phyloP scores from a whole-genome alignment of 2,329 filamentous ascomycete genomes.

The Phoma herbarum region DNA sequence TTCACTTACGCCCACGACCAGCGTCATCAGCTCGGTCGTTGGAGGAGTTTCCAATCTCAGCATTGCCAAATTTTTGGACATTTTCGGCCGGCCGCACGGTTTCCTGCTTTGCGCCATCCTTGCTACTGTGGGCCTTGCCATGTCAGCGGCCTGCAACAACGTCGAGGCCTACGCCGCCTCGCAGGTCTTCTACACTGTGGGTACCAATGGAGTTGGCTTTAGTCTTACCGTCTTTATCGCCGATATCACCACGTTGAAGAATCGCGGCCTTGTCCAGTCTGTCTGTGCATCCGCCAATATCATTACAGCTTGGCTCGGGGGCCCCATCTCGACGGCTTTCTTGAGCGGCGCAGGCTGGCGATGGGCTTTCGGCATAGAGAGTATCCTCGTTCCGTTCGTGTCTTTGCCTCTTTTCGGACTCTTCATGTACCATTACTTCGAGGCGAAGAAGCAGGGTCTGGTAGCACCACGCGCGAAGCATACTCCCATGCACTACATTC shows the following conservation, averaged over 20 bases:
- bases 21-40: neutral
- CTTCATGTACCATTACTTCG: neutral
- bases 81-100: neutral
- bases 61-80: neutral
- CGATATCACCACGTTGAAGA: neutral
- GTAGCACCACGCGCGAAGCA: neutral
- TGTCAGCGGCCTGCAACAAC: neutral
- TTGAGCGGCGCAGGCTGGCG: neutral
- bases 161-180: neutral
- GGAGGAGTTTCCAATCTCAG: neutral
- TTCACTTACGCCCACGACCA: neutral
- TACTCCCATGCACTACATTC: neutral
- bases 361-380: neutral
- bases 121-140: neutral
- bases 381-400: neutral
- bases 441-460: neutral
- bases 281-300: neutral
- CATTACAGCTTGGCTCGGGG: neutral
- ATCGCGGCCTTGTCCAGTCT: neutral
- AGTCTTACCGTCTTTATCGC: neutral
- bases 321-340: neutral
- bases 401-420: neutral
- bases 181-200: neutral
- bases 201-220: neutral
- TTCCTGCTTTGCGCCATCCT: neutral